A percentile compares a stretch with the other conserved stretches of the same genome.
Conservation (phyloP, 345 rosid species). For the Cardamine chenopodiifolia region DNA sequence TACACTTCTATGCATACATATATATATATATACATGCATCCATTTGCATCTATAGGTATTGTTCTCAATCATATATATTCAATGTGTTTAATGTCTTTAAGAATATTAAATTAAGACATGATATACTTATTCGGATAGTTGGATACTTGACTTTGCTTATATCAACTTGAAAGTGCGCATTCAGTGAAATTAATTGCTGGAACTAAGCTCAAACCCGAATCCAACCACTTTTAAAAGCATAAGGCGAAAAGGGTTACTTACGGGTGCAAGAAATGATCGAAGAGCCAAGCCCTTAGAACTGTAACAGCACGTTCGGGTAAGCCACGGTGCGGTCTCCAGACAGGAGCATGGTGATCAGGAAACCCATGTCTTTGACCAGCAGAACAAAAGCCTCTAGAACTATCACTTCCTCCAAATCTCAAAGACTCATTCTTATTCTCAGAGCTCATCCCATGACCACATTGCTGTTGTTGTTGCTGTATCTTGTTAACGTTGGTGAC, state of each 20-base stretch:
- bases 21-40: not conserved
- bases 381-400: conserved; percentile 43
- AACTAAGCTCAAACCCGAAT: conserved; percentile 15
- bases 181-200: conserved; percentile 3
- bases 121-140: not conserved
- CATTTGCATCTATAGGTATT: conserved; percentile 24
- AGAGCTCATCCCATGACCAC: conserved; percentile 40
- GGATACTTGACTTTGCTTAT: not conserved
- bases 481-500: conserved; percentile 48
- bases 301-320: conserved; percentile 89
- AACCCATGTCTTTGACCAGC: conserved; percentile 51
- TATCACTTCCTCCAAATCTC: conserved; percentile 50
- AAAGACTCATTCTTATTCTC: conserved; percentile 53
- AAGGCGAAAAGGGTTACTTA: conserved; percentile 46
- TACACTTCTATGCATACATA: conserved; percentile 23
- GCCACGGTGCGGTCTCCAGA: conserved; percentile 91
- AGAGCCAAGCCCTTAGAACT: conserved; percentile 84
- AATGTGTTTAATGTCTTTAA: conserved; percentile 13
- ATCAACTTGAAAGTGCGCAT: not conserved
- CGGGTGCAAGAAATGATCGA: conserved; percentile 93
- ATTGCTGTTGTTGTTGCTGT: conserved; percentile 38
- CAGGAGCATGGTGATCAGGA: conserved; percentile 75
- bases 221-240: not conserved
- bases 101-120: conserved; percentile 18
- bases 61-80: conserved; percentile 17